Base-by-base conservation (phyloP, 345 rosid genomes). In the Punica granatum region DNA sequence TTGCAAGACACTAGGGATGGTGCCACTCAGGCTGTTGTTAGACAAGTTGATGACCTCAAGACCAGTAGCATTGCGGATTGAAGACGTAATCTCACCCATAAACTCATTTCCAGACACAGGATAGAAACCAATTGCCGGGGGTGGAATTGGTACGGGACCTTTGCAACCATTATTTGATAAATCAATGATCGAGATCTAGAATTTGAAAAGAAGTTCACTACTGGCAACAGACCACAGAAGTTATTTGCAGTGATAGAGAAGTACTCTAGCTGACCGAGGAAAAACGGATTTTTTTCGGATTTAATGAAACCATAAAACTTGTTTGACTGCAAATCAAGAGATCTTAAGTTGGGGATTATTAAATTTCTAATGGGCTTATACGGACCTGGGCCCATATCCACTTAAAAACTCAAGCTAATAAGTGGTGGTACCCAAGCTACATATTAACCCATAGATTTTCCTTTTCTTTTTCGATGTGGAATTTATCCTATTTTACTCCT, bases 1-100 rank as follows among this genome's bases (percentile, higher is more conserved):
- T 76, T 19, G 56, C 65, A 7, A 79, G 34, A 39, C 80, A 76
- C 23, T 26, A 4, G 76, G 83, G 32, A 79, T 67, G 19, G 15
- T 37, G 9, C 83, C 80, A 18, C 2, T 71, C 12, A 79, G 62
- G 16, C 16, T 69, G 30, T 71, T 76, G 7, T 74, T 14, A 0
- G 78, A 66, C 32, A 79, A 41, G 36, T 72, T 60, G 8, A 77
- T 14, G 63, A 72, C 4, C 0, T 8, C 0, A 12, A 68, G 59
- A 3, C 0, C 0, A 21, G 51, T 65, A 2, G 63, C 15, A 14
- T 70, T 70, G 71, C 84, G 81, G 2, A 77, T 39, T 7, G 3
- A 19, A 0, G 66, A 43, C 7, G 85, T 63, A 32, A 79, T 62
- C 63, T 63, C 67, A 48, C 85, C 77, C 0, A 19, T 33, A 1